Conservation (phyloP, 2,329 filamentous ascomycete species). For the Lasiodiplodia sp. region DNA sequence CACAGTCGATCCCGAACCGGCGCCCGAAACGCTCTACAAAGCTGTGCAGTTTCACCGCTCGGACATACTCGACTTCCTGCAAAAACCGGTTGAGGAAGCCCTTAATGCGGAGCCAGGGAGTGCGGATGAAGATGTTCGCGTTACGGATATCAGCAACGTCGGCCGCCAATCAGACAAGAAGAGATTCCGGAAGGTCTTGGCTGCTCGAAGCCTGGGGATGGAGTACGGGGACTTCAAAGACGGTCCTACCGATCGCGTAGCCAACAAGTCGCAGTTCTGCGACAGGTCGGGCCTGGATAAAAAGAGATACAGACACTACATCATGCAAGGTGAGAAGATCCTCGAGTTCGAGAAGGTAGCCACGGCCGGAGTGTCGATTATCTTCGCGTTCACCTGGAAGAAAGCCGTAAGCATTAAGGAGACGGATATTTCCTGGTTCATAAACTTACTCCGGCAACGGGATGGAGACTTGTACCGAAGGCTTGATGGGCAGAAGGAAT, state of each 20-base stretch:
- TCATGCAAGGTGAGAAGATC: constrained; percentile 12
- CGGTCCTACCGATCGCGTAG: background rate
- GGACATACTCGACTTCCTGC: background rate
- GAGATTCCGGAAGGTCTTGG: constrained; percentile 4
- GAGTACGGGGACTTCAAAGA: background rate
- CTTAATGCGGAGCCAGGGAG: background rate
- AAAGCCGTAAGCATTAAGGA: background rate
- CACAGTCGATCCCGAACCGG: background rate
- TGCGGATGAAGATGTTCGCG: background rate
- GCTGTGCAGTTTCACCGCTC: background rate
- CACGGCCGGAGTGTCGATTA: background rate
- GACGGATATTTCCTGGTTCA: background rate
- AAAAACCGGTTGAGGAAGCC: background rate
- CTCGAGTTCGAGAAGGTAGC: background rate
- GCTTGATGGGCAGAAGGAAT: background rate
- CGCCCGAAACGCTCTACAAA: background rate
- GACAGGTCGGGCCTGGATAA: background rate
- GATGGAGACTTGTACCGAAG: background rate
- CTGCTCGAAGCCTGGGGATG: constrained; percentile 3
- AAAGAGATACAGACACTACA: background rate
- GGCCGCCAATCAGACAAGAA: background rate
- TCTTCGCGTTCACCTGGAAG: constrained; percentile 8
- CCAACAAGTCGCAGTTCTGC: constrained; percentile 3
- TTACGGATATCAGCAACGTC: background rate
- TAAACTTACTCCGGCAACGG: background rate